Evolutionary conservation across 1,284 basidiomycete genomes (phyloP).

Genomic region (Xerocomus minutiporus): DNA sequence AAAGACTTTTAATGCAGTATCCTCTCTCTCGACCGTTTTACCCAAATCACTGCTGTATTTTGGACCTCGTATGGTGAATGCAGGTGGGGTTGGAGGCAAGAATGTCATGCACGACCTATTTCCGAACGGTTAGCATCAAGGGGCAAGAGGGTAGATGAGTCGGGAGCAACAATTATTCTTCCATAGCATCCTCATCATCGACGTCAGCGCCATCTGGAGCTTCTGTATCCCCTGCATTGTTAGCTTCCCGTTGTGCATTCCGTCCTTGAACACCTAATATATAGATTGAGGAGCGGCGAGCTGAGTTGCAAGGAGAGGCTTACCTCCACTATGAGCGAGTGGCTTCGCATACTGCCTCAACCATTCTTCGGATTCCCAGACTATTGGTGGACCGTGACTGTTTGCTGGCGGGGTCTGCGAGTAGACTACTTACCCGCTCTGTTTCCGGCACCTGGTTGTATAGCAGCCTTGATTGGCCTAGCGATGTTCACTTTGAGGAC

Average conservation of each 20-base stretch:
- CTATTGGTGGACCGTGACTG: constrained; percentile 36
- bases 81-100: not conserved
- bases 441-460: constrained; percentile 59
- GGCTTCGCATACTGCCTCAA: constrained; percentile 69
- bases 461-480: constrained; percentile 61
- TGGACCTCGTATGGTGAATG: not conserved
- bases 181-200: constrained; percentile 55
- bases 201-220: constrained; percentile 25
- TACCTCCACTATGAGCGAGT: constrained; percentile 65
- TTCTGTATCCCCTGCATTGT: constrained; percentile 17
- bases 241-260: constrained; percentile 27
- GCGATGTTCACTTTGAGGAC: constrained; percentile 78
- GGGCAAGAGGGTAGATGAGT: not conserved
- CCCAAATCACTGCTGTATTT: constrained; percentile 3
- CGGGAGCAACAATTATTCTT: constrained; percentile 39
- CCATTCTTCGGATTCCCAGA: constrained; percentile 88
- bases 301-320: constrained; percentile 19
- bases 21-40: constrained; percentile 4
- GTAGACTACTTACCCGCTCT: constrained; percentile 56
- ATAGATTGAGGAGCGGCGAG: constrained; percentile 10
- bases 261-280: constrained; percentile 54
- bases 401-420: not conserved
- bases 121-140: constrained; percentile 1
- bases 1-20: constrained; percentile 36
- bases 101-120: not conserved